These are phyloP conservation scores for Sporothrix humicola DNA, from an alignment of 2,329 filamentous ascomycete genomes.

Conservation along the genomic window DNA sequence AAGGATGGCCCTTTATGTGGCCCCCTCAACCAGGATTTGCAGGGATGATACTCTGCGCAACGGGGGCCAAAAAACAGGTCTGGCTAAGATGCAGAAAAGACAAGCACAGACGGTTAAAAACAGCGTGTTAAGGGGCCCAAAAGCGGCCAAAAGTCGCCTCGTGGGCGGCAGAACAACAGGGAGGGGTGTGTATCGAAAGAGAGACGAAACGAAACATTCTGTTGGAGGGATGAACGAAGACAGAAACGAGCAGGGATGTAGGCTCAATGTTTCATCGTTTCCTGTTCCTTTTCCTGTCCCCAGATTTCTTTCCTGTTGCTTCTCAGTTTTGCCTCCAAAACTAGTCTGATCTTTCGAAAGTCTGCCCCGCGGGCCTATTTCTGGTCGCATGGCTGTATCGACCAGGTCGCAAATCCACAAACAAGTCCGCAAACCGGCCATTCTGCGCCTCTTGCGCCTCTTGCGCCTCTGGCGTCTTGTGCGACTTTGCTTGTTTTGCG, in stretches of 20 bases:
- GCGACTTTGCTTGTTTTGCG: conserved; percentile 6
- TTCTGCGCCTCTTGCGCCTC: neutral
- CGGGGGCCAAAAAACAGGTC: neutral
- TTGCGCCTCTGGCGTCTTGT: neutral
- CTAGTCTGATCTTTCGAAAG: neutral
- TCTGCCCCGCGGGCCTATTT: neutral
- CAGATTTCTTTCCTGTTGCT: neutral
- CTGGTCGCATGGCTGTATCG: neutral
- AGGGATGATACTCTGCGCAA: conserved; percentile 1
- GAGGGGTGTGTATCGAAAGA: neutral
- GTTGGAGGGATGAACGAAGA: neutral
- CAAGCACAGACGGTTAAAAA: neutral
- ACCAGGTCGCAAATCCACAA: neutral
- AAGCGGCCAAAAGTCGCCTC: neutral
- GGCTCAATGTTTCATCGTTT: neutral
- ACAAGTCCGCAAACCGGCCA: neutral
- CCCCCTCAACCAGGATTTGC: neutral
- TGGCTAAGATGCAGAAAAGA: conserved; percentile 1
- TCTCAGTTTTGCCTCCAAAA: neutral
- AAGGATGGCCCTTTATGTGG: neutral
- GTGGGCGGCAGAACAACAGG: neutral
- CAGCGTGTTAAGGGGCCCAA: neutral
- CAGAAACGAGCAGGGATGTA: neutral
- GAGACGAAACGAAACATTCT: no score
- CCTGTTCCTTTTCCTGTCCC: neutral